phyloP scores from a whole-genome alignment of 2,329 filamentous ascomycete genomes.

The Talaromyces verruculosus region DNA sequence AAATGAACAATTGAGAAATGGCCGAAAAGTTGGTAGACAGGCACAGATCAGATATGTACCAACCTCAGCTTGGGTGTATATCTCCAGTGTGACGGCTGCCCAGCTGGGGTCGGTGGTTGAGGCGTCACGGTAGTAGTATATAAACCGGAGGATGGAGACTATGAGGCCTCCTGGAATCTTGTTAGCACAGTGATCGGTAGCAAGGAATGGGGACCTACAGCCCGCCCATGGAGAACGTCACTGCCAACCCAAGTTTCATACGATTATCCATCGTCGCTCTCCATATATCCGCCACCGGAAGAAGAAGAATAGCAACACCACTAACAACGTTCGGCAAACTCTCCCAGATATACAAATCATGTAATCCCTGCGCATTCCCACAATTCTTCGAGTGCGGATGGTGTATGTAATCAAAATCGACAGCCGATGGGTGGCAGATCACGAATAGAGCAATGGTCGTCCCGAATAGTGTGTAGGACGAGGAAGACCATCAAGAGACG shows the following conservation, averaged over 20 bases:
- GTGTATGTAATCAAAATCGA: neutral
- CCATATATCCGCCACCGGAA: neutral
- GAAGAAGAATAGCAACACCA: neutral
- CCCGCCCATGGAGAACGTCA: neutral
- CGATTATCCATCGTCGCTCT: neutral
- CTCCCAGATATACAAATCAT: neutral
- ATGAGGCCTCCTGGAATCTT: neutral
- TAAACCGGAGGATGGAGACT: neutral
- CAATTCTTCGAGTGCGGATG: neutral
- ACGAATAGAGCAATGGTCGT: neutral
- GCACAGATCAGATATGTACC: constrained; percentile 1
- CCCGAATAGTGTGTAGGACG: neutral
- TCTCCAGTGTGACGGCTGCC: neutral
- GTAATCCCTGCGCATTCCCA: neutral
- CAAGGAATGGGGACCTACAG: neutral
- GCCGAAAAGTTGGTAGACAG: neutral
- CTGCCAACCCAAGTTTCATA: neutral
- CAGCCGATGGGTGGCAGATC: neutral
- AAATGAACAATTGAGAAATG: neutral
- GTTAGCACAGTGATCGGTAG: too few species aligned
- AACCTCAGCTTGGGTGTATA: neutral
- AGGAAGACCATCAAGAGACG: neutral
- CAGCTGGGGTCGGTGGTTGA: neutral
- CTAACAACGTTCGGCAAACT: neutral
- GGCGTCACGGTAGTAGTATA: neutral